phyloP scores from a whole-genome alignment of 352 stramenopile genomes.

The Phytopythium sindhum region DNA sequence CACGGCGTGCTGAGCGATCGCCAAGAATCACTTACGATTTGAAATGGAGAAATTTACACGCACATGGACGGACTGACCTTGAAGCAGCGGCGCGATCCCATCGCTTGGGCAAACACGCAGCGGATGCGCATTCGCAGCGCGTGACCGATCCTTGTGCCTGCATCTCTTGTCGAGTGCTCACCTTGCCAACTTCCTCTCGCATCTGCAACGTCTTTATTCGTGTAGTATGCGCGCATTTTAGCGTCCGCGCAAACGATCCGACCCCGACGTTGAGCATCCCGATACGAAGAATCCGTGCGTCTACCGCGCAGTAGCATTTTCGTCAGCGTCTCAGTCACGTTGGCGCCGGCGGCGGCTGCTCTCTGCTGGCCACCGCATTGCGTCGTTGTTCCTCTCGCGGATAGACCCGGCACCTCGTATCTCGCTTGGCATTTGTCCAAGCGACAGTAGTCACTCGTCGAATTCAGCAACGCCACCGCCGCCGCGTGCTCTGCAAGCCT shows the following conservation, averaged over 20 bases:
- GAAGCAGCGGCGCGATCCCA: neutral
- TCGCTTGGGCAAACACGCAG: neutral
- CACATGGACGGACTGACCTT: too few species aligned
- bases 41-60: neutral
- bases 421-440: too few species aligned
- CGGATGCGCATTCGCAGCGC: neutral
- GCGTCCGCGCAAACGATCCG: neutral
- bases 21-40: neutral
- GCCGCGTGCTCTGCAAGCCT: too few species aligned
- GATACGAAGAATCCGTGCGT: neutral
- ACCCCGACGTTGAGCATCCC: neutral
- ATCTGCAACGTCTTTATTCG: too few species aligned
- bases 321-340: neutral
- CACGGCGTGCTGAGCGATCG: neutral
- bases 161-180: too few species aligned
- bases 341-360: neutral
- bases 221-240: too few species aligned
- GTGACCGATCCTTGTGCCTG: too few species aligned
- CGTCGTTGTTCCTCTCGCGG: too few species aligned
- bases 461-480: neutral
- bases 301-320: neutral
- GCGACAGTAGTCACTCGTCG: too few species aligned
- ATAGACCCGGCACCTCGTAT: too few species aligned
- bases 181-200: neutral
- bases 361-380: neutral